Evolutionary conservation across 805 yeast genomes (phyloP).

Genomic region (Yarrowia deformans): DNA sequence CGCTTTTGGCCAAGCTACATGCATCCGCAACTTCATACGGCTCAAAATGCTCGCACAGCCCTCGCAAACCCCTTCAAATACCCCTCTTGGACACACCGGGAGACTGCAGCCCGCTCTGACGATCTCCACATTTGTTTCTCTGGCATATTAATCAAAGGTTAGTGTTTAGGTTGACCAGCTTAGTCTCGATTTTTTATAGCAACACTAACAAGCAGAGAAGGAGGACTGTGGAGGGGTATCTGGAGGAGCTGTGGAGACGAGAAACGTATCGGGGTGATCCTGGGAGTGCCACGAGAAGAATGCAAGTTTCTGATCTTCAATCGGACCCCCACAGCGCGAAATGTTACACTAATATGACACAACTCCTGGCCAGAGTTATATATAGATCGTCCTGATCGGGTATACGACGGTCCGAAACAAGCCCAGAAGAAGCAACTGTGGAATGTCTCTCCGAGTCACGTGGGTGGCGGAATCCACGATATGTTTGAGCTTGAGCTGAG

Average conservation of each 20-base stretch:
- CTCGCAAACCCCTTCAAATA: not conserved
- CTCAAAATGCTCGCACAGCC: not conserved
- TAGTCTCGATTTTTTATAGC: slow-evolving; percentile 19
- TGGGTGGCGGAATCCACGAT: not conserved
- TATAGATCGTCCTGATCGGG: slow-evolving; percentile 19
- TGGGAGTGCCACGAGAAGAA: too few species aligned
- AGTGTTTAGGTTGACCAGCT: slow-evolving; percentile 6
- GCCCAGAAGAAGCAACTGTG: slow-evolving; percentile 23
- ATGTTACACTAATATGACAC: not conserved
- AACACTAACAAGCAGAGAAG: not conserved
- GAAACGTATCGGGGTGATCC: not conserved
- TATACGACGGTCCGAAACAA: slow-evolving; percentile 8
- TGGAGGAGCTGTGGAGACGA: not conserved
- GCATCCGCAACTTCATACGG: not conserved
- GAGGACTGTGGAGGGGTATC: not conserved
- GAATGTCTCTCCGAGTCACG: slow-evolving; percentile 6
- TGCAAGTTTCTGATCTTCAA: not conserved
- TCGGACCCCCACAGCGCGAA: not conserved
- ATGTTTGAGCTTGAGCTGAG: not conserved
- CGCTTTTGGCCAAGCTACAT: not conserved
- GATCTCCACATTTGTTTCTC: slow-evolving; percentile 1
- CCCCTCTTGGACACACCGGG: not conserved
- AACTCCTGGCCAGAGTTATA: not conserved
- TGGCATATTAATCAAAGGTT: not conserved
- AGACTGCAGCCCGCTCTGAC: not conserved